These are phyloP conservation scores for Hypoxylon subgilvum DNA, from an alignment of 495 filamentous ascomycete genomes.

Conservation along the genomic window DNA sequence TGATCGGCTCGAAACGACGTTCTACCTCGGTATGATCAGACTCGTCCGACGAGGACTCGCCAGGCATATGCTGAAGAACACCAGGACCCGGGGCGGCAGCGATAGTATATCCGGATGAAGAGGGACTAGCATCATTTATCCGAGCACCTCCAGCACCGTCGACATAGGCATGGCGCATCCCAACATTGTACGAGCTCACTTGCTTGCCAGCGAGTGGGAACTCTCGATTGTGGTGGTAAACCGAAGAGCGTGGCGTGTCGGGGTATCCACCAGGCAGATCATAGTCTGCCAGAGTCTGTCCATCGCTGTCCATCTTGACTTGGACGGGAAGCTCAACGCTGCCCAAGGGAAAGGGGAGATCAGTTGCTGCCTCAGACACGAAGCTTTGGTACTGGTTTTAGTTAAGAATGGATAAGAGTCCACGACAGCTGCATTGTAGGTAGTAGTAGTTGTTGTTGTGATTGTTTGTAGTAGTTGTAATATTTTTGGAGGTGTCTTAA, in stretches of 20 bases:
- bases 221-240: conserved; percentile 8
- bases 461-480: not conserved
- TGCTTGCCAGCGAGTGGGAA: conserved; percentile 12
- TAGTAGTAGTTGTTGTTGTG: not conserved
- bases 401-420: conserved; percentile 6
- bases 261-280: conserved; percentile 35
- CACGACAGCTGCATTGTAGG: conserved; percentile 13
- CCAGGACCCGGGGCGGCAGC: not conserved
- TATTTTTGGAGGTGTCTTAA: not conserved
- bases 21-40: conserved; percentile 31
- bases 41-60: conserved; percentile 29
- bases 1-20: conserved; percentile 32
- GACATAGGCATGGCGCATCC: not conserved
- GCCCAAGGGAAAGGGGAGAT: not conserved
- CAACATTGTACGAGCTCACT: conserved; percentile 2
- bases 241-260: conserved; percentile 21
- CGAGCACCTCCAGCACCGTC: conserved; percentile 5
- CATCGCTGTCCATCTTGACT: conserved; percentile 26
- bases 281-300: conserved; percentile 20
- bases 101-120: conserved; percentile 14
- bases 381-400: not conserved
- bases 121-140: conserved; percentile 20
- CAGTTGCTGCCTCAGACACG: not conserved
- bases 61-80: not conserved
- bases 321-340: not conserved